Base-by-base conservation (phyloP, 805 yeast genomes). In the Pichia paraexigua region DNA sequence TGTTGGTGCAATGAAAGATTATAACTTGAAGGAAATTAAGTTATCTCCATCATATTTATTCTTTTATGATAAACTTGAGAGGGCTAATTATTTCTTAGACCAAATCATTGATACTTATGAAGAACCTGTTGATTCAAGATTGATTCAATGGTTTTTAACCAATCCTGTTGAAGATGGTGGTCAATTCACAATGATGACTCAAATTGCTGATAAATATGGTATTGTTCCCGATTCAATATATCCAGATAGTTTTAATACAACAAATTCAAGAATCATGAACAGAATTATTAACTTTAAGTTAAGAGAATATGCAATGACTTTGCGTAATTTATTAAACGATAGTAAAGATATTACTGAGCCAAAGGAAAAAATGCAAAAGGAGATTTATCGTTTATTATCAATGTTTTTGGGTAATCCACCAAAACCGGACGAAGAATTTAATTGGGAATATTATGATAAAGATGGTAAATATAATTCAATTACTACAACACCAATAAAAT, bases 61-160 rank as follows among this genome's bases (percentile, higher is more conserved):
- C 71, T 88, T 89, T 69, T 86, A 86, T 65, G 96, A 88, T 64
- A 87, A 88, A 69, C 74, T 88, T 57, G 96, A 89, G 68, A 87
- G 87, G 71, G 81, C 89, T 44, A 87, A 88, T 65, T 85, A 74
- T 65, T 88, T 86, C 67, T 69, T 88, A 58, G 90, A 88, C 56
- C 88, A 86, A 65, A 77, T 87, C 50, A 71, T 83, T 53, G 85
- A 84, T 59, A 85, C 95, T 25, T 75, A 78, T 35, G 72, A 78
- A 39, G 82, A 83, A 63, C 82, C 75, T 43, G 76, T 83, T 48
- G 90, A 81, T 56, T 82, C 90, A 1, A 76, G 95, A 56, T 68
- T 86, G 51, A 79, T 88, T 47, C 87, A 83, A 67, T 78, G 76
- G 58, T 67, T 88, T 45, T 71, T 87, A 50, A 59, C 70, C 5